Conservation (phyloP, 352 stramenopile species). For the Poterioochromonas sp. region DNA sequence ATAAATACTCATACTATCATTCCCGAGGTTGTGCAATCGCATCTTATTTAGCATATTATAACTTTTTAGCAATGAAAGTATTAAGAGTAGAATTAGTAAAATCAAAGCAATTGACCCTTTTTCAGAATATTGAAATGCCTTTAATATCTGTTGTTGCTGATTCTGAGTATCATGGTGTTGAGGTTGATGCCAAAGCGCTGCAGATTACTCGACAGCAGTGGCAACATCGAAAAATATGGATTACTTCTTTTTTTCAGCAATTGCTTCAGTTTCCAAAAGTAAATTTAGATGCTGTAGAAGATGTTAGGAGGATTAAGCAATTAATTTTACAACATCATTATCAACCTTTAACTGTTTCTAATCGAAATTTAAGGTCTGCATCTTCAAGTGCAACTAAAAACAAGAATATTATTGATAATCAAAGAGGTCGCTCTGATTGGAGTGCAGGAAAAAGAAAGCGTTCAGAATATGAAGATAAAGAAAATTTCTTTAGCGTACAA, state of each 20-base stretch:
- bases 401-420: background rate
- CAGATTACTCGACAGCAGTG: background rate
- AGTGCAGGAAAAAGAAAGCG: background rate
- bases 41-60: no score
- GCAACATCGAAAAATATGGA: background rate
- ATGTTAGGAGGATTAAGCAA: background rate
- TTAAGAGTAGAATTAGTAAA: no score
- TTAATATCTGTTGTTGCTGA: background rate
- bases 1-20: no score
- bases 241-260: no score
- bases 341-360: background rate
- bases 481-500: background rate
- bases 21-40: no score
- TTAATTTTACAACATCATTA: background rate
- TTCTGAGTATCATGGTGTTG: background rate
- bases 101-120: no score
- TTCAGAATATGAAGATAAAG: no score
- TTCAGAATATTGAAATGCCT: conserved; percentile 13
- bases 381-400: background rate
- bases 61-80: no score
- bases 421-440: background rate
- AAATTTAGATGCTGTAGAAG: background rate
- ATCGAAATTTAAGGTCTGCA: background rate
- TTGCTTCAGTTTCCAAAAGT: no score
- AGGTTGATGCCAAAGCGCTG: background rate